These are phyloP conservation scores for Amauroascus niger DNA, from an alignment of 2,329 filamentous ascomycete species.

Conservation along the genomic window DNA sequence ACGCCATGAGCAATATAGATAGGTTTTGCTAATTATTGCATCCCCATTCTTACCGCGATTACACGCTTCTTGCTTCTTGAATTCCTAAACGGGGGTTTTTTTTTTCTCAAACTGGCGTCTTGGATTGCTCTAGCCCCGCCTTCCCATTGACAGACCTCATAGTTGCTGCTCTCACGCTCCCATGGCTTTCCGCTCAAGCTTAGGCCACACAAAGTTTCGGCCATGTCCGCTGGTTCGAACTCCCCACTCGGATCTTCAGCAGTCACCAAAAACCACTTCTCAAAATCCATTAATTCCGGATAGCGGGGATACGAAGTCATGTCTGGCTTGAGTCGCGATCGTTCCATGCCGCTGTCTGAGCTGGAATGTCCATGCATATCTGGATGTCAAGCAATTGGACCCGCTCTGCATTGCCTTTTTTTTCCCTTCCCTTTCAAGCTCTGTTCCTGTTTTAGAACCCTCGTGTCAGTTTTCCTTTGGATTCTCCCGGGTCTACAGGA, in stretches of 20 bases:
- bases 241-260: background rate
- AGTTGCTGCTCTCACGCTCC: background rate
- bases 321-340: conserved; percentile 1
- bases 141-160: no score
- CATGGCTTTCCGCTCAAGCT: background rate
- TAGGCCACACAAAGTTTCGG: conserved; percentile 6
- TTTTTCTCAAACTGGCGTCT: background rate
- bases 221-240: conserved; percentile 1
- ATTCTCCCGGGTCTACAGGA: background rate
- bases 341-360: background rate
- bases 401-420: background rate
- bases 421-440: background rate
- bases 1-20: background rate
- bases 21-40: background rate
- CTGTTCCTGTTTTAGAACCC: conserved; percentile 1
- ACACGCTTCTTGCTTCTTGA: background rate
- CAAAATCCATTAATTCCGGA: background rate
- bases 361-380: background rate
- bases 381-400: background rate
- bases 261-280: background rate
- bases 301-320: background rate
- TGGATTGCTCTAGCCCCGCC: conserved; percentile 1
- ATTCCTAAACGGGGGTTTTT: background rate
- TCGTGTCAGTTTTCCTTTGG: background rate
- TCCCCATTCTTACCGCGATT: background rate